These are phyloP conservation scores for Vanilla planifolia DNA, from an alignment of 106 monocot genomes.

Conservation along the genomic window DNA sequence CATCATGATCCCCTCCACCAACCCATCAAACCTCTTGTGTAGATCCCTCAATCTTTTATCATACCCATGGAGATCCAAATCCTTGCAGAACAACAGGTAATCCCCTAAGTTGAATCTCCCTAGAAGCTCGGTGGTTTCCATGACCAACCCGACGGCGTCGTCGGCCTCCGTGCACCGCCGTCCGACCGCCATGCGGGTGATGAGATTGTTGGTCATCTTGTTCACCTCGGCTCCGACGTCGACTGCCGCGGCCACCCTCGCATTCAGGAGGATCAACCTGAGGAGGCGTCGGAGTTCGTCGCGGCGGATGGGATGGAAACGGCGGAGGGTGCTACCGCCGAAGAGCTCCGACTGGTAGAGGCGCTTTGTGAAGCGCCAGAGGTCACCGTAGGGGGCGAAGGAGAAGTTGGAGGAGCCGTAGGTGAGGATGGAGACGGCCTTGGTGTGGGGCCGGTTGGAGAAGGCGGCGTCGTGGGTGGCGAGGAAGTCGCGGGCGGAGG, in stretches of 20 bases:
- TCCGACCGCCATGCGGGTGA: constrained; percentile 30
- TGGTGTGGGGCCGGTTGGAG: constrained; percentile 15
- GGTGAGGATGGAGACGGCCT: constrained; percentile 15
- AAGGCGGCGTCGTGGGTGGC: constrained; percentile 27
- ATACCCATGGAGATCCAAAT: constrained; percentile 43
- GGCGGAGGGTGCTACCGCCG: constrained; percentile 30
- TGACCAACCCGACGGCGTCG: constrained; percentile 23
- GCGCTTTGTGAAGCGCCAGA: constrained; percentile 25
- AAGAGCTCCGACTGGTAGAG: constrained; percentile 48
- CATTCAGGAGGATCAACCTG: not conserved
- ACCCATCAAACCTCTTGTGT: constrained; percentile 27
- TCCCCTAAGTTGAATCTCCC: constrained; percentile 46
- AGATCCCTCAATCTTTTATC: constrained; percentile 25
- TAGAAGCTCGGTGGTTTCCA: constrained; percentile 32
- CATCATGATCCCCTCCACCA: constrained; percentile 30
- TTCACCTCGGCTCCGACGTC: constrained; percentile 27
- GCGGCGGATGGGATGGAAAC: constrained; percentile 26
- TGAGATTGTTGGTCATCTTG: constrained; percentile 41
- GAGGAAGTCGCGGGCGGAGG: constrained; percentile 14
- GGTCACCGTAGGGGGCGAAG: constrained; percentile 1
- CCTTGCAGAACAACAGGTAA: constrained; percentile 19
- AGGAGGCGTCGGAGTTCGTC: constrained; percentile 4
- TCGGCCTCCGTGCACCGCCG: constrained; percentile 16
- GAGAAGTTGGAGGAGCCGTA: constrained; percentile 19
- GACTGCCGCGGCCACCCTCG: not conserved